These are phyloP conservation scores for Oryza glaberrima DNA, from an alignment of 176 grass and related monocot species.

Conservation along the genomic window DNA sequence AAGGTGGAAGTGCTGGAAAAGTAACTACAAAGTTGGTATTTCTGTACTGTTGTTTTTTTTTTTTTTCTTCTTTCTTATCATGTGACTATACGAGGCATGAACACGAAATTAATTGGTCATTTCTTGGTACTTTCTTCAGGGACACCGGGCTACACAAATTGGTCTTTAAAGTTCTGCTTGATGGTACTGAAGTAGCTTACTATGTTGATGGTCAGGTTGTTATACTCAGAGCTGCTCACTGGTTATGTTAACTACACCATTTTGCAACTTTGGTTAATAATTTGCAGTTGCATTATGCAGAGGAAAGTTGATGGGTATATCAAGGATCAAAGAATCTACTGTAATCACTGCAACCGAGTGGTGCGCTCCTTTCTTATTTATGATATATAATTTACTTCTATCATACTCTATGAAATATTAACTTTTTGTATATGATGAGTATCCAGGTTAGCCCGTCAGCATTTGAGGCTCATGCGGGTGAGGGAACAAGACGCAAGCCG, in stretches of 20 bases:
- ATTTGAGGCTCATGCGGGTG: conserved; percentile 97
- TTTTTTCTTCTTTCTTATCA: neutral
- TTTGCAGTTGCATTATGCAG: conserved; percentile 50
- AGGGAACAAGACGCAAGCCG: conserved; percentile 87
- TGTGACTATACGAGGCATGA: neutral
- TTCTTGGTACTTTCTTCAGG: conserved; percentile 46
- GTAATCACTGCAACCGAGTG: conserved; percentile 87
- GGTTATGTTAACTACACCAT: conserved; percentile 17
- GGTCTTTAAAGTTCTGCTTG: conserved; percentile 83
- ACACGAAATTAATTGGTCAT: conserved; percentile 32
- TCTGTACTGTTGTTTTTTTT: conserved; percentile 25
- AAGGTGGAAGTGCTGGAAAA: conserved; percentile 58
- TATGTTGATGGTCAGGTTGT: conserved; percentile 82
- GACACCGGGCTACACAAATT: conserved; percentile 76
- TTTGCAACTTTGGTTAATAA: conserved; percentile 27
- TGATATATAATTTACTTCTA: conserved; percentile 18
- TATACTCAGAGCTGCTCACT: conserved; percentile 37
- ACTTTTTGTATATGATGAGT: conserved; percentile 40
- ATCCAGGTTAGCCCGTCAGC: conserved; percentile 90
- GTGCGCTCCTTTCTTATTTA: conserved; percentile 43
- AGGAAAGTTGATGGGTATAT: conserved; percentile 90
- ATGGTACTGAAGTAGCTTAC: conserved; percentile 84
- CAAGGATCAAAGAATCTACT: conserved; percentile 94
- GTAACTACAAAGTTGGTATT: conserved; percentile 81
- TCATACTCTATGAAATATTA: conserved; percentile 5